A percentile compares a stretch with the other conserved stretches of the same genome.
Evolutionary conservation across 371 early-diverging fungal species (phyloP).

Genomic region (Mucor piriformis): DNA sequence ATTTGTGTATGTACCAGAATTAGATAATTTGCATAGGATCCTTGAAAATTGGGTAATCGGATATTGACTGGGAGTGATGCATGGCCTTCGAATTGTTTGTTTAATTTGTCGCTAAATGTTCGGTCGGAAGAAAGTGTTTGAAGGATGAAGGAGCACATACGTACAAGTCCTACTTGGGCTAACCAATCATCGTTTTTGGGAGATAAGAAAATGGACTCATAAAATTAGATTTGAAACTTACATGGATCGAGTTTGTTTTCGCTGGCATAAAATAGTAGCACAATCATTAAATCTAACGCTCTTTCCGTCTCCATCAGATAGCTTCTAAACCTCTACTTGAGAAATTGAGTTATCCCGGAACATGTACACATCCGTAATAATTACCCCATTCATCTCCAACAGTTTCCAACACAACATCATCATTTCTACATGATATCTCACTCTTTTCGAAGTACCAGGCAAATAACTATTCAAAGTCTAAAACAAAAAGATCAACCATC

Average conservation of each 20-base stretch:
- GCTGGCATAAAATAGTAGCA: slow-evolving; percentile 66
- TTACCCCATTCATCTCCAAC: slow-evolving; percentile 69
- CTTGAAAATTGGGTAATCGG: slow-evolving; percentile 73
- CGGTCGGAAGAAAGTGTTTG: slow-evolving; percentile 85
- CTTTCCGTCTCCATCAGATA: slow-evolving; percentile 78
- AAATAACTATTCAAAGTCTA: slow-evolving; percentile 72
- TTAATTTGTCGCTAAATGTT: slow-evolving; percentile 77
- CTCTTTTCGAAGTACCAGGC: slow-evolving; percentile 68
- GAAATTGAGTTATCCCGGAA: not conserved
- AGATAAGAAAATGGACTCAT: too few species aligned
- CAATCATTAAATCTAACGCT: slow-evolving; percentile 66
- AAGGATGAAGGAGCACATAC: slow-evolving; percentile 81
- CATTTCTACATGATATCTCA: slow-evolving; percentile 62
- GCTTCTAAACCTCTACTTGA: slow-evolving; percentile 60
- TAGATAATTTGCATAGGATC: slow-evolving; percentile 86
- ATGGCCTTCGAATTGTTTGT: slow-evolving; percentile 75
- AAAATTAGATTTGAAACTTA: slow-evolving; percentile 35
- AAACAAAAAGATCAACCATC: not conserved
- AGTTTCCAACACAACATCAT: slow-evolving; percentile 79
- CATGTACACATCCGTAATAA: not conserved
- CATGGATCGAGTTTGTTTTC: slow-evolving; percentile 68
- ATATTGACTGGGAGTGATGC: slow-evolving; percentile 65
- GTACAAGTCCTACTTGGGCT: slow-evolving; percentile 77
- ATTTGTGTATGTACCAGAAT: slow-evolving; percentile 53
- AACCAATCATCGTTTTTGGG: too few species aligned